These are phyloP conservation scores for Pseudogymnoascus sp. DNA, from an alignment of 2,329 filamentous ascomycete genomes.

Conservation along the genomic window DNA sequence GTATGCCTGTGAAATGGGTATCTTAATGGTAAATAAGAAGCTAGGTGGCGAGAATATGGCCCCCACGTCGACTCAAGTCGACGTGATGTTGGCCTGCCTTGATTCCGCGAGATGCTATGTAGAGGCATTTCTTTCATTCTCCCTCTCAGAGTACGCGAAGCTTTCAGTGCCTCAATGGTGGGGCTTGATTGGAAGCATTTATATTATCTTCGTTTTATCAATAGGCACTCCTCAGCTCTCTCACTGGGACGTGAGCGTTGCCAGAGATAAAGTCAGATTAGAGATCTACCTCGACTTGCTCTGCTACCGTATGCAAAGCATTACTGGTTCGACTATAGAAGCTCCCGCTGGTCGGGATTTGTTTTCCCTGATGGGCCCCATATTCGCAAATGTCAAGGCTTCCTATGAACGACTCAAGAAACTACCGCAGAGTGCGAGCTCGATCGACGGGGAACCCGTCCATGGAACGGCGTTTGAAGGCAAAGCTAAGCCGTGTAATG, in stretches of 20 bases:
- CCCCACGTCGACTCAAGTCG: neutral
- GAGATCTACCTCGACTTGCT: neutral
- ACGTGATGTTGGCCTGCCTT: neutral
- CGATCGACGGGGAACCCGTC: neutral
- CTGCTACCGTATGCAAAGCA: conserved; percentile 3
- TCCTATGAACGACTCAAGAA: neutral
- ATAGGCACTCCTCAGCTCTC: neutral
- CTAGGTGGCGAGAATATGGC: neutral
- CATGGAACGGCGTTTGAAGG: neutral
- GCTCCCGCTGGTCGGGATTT: neutral
- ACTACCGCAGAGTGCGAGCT: neutral
- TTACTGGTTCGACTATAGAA: neutral
- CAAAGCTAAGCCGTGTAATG: neutral
- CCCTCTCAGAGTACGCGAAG: neutral
- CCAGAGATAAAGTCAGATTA: neutral
- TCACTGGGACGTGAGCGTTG: neutral
- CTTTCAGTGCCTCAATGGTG: neutral
- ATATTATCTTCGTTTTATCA: neutral
- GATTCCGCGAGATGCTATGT: neutral
- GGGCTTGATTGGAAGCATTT: neutral
- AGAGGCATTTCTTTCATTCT: neutral
- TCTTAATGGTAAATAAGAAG: neutral
- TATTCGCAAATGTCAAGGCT: neutral
- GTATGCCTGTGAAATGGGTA: neutral
- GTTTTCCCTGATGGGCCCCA: neutral